Evolutionary conservation across 2,329 filamentous ascomycete species (phyloP).

Genomic region (Microcera coccophila): DNA sequence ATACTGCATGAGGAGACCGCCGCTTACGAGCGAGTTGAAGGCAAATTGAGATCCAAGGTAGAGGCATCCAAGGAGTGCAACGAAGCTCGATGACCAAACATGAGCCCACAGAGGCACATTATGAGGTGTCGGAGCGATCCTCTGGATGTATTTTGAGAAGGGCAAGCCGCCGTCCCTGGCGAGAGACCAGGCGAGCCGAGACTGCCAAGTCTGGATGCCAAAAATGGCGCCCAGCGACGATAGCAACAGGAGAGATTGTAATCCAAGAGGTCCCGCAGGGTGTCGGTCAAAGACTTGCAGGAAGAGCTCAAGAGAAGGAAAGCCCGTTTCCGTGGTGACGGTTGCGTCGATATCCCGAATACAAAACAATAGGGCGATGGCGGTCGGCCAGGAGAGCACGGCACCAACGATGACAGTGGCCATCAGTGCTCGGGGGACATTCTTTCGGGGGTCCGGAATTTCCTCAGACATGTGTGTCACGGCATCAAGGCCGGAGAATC

Average conservation of each 20-base stretch:
- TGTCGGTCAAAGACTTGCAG: constrained; percentile 32
- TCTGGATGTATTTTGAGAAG: constrained; percentile 38
- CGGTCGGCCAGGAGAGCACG: constrained; percentile 48
- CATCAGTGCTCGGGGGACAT: constrained; percentile 50
- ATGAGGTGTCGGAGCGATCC: constrained; percentile 19
- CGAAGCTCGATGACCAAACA: constrained; percentile 19
- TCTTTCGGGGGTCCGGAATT: constrained; percentile 48
- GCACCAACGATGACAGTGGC: constrained; percentile 48
- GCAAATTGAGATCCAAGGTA: constrained; percentile 27
- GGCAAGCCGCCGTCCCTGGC: constrained; percentile 50
- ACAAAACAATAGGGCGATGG: constrained; percentile 49
- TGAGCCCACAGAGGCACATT: constrained; percentile 25
- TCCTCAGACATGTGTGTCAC: constrained; percentile 58
- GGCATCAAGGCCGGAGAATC: constrained; percentile 50
- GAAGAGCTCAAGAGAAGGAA: constrained; percentile 49
- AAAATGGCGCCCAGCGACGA: constrained; percentile 54
- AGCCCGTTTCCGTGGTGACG: constrained; percentile 36
- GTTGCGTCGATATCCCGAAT: constrained; percentile 44
- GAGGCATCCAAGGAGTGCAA: constrained; percentile 25
- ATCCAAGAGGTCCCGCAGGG: constrained; percentile 44
- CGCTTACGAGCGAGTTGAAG: constrained; percentile 26
- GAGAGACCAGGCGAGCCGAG: constrained; percentile 52
- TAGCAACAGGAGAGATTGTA: constrained; percentile 49
- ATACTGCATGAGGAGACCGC: constrained; percentile 25
- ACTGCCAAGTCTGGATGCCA: constrained; percentile 48